These are phyloP conservation scores for Acidiella bohemica DNA, from an alignment of 495 filamentous ascomycete species.

Conservation along the genomic window DNA sequence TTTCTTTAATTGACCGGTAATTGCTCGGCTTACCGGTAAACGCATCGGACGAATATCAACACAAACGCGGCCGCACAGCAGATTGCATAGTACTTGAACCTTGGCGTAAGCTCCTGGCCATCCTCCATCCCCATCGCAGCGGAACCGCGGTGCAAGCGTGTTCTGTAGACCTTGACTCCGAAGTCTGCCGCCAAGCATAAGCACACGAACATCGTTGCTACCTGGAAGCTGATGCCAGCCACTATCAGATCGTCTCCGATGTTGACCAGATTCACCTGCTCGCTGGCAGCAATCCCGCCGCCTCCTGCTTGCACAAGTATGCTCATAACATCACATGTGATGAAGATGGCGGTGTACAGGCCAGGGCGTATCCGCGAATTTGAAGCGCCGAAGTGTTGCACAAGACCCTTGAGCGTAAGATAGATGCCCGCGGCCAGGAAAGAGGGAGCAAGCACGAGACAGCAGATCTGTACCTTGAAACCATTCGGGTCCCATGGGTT, in stretches of 20 bases:
- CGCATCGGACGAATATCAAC: constrained; percentile 17
- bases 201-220: constrained; percentile 25
- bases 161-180: constrained; percentile 14
- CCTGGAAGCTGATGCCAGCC: constrained; percentile 28
- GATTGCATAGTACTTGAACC: constrained; percentile 9
- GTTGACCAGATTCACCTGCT: constrained; percentile 11
- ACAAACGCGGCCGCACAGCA: constrained; percentile 12
- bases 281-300: constrained; percentile 29
- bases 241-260: constrained; percentile 25
- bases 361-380: constrained; percentile 39
- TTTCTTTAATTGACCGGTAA: neutral
- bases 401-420: constrained; percentile 35
- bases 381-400: constrained; percentile 34
- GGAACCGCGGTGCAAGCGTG: neutral
- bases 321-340: constrained; percentile 38
- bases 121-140: constrained; percentile 1
- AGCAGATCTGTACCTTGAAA: constrained; percentile 32
- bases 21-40: constrained; percentile 12
- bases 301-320: constrained; percentile 41
- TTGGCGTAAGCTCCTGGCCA: constrained; percentile 1
- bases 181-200: constrained; percentile 24
- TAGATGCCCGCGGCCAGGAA: constrained; percentile 49
- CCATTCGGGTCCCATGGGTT: constrained; percentile 15
- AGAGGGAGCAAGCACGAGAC: constrained; percentile 43
- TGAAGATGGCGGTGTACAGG: constrained; percentile 42